phyloP scores from a whole-genome alignment of 176 grass and related monocot genomes.

The Miscanthus lutarioriparius region DNA sequence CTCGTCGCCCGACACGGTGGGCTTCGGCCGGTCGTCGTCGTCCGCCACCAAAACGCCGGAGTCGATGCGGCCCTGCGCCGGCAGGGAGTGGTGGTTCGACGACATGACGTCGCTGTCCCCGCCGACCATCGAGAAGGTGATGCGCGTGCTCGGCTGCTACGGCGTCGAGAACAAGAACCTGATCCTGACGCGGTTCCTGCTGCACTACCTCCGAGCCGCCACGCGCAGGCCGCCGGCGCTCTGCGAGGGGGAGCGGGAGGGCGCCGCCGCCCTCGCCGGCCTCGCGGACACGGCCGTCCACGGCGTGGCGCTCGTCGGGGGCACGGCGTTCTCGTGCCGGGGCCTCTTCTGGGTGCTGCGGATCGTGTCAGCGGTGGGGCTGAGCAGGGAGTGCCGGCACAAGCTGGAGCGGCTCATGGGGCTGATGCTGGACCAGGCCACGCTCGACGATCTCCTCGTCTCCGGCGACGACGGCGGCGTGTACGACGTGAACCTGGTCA shows the following conservation, averaged over 20 bases:
- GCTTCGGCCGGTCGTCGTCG: slow-evolving; percentile 50
- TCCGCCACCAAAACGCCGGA: slow-evolving; percentile 58
- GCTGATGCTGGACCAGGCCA: slow-evolving; percentile 78
- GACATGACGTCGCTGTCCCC: slow-evolving; percentile 67
- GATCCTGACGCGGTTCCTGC: slow-evolving; percentile 72
- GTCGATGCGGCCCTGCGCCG: slow-evolving; percentile 53
- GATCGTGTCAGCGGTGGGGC: slow-evolving; percentile 57
- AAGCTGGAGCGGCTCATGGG: slow-evolving; percentile 86
- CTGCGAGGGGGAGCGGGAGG: not conserved
- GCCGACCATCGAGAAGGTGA: slow-evolving; percentile 64
- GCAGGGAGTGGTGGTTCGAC: slow-evolving; percentile 90
- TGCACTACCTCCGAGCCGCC: slow-evolving; percentile 73
- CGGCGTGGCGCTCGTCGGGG: slow-evolving; percentile 70
- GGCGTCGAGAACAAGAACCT: slow-evolving; percentile 88
- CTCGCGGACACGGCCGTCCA: slow-evolving; percentile 90
- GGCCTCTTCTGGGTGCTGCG: slow-evolving; percentile 80
- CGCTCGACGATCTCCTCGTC: slow-evolving; percentile 82
- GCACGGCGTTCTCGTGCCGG: slow-evolving; percentile 75
- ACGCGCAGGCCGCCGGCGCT: slow-evolving; percentile 26
- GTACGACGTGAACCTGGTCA: slow-evolving; percentile 90
- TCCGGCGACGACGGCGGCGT: slow-evolving; percentile 63
- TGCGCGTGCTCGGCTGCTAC: slow-evolving; percentile 67
- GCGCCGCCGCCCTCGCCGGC: slow-evolving; percentile 6
- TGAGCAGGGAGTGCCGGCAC: slow-evolving; percentile 71
- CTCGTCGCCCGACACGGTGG: slow-evolving; percentile 64